Evolutionary conservation across 169 alveolate genomes (phyloP), one percentile per base, ranked within the genome.

Genomic region (Cryptosporidium ubiquitum): DNA sequence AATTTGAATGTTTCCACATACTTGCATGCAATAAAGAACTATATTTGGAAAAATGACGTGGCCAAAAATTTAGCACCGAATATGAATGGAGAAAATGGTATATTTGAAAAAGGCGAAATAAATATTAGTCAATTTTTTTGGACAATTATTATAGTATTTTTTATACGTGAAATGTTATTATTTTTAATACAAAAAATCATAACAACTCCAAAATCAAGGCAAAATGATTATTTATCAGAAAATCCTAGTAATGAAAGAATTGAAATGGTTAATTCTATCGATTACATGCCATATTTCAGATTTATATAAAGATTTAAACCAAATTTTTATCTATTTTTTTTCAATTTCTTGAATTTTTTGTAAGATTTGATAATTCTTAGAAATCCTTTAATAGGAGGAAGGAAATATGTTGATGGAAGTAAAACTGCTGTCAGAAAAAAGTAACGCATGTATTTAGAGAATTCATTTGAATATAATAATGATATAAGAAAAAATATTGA

Each of bases 371-470:
- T 16, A 3, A 79, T 60, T 79, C 89, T 79, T 5, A 64, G 16
- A 1, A 64, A 1, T 23, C 89, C 75, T 64, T 79, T 79, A 23
- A 79, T 58, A 1, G 75, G 89, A 40, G 89, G 75, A 44, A 79
- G 55, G 26, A 64, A 58, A 47, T 26, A 64, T 42, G 51, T 29
- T 18, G 75, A 58, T 37, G 79, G 40, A n/a, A 79, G 23, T 6
- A 47, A n/a, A 42, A 64, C 2, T 40, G 16, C 20, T 18, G 33
- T 16, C 47, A 79, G 40, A 79, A 79, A 29, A 58, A 61, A 37
- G 40, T 79, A 79, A 23, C 35, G 89, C 44, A 79, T 79, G 20
- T 16, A 20, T 61, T 61, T 61, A 7, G 51, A 64, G 49, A 79
- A 49, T 26, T 29, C 58, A 33, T 61, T 61, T 5, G 89, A 39